Base-by-base conservation (phyloP, 2,329 filamentous ascomycete species). In the Sarocladium oryzae region DNA sequence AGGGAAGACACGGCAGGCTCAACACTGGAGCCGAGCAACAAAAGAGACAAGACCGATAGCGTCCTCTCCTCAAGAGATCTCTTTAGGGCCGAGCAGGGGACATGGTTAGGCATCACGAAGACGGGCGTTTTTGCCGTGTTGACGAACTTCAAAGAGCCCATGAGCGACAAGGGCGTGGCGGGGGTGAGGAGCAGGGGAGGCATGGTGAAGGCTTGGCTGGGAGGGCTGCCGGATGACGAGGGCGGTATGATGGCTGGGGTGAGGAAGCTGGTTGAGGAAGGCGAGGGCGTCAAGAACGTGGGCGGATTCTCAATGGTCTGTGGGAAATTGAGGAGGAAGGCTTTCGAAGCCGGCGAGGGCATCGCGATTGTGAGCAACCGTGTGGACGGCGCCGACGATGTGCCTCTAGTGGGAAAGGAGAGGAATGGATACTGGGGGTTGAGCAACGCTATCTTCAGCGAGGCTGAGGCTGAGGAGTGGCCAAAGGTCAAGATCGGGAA, bases 271-370 rank as follows among this genome's bases (percentile, higher is more conserved):
- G 71, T 84, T 46, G 69, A 73, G 36, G 73, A 74, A 24, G 70
- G 70, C 20, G 65, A 52, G 28, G 72, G 77, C 9, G 75, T 82
- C 20, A 77, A 77, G 58, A 81, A 79, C 48, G 79, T 85, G 15
- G 83, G 83, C 6, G 82, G 83, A 0, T 86, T 86, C 61, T 84
- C 79, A 21, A 74, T 86, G 60, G 71, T 85, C n/a, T 84, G 81
- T 55, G 81, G 79, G 8, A 83, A 81, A 59, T 67, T 86, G 57
- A 64, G 69, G 46, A 66, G 64, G 43, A 71, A 69, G 8, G 21
- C 33, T 6, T 48, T 8, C 28, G 43, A 48, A 11, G 30, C 16
- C 24, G 61, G 75, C 20, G 69, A 78, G 53, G 76, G 75, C 0
- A 66, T 85, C 10, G 81, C 79, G 7, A 78, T 86, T 50, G 72